Percentiles rank a stretch among this genome's conserved stretches.
Evolutionary conservation across 2,329 filamentous ascomycete genomes (phyloP).

Genomic region (Beauveria sp.): DNA sequence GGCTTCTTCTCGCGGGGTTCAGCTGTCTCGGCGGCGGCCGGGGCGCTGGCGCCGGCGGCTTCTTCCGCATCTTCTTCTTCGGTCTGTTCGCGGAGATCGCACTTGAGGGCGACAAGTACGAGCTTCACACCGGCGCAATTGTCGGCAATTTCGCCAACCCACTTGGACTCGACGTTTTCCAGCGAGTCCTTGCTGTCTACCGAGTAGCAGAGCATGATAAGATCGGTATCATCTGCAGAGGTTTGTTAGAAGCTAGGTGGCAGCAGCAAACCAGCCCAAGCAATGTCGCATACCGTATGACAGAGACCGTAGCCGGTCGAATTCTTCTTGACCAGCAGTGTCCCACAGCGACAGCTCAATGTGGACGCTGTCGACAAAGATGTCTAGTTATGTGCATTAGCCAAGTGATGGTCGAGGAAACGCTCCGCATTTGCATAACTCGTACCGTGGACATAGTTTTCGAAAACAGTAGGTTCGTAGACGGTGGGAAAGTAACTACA

Average conservation of each 20-base stretch:
- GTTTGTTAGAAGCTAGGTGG: not conserved
- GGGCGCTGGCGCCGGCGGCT: conserved; percentile 35
- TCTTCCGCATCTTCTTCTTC: conserved; percentile 63
- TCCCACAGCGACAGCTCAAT: conserved; percentile 98
- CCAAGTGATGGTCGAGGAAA: conserved; percentile 8
- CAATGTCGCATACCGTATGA: conserved; percentile 63
- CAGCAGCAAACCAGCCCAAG: not conserved
- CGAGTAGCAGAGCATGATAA: conserved; percentile 98
- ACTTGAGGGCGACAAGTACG: conserved; percentile 92
- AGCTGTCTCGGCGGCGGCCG: conserved; percentile 17
- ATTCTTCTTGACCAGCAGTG: conserved; percentile 97
- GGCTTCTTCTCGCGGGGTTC: conserved; percentile 53
- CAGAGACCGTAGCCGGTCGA: conserved; percentile 88
- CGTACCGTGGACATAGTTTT: conserved; percentile 96
- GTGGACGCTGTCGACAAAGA: conserved; percentile 95
- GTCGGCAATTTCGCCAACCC: conserved; percentile 95
- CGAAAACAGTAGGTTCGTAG: conserved; percentile 96
- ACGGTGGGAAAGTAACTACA: conserved; percentile 90
- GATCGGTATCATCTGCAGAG: conserved; percentile 69
- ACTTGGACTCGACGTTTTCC: conserved; percentile 98
- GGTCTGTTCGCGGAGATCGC: conserved; percentile 76
- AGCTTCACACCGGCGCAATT: conserved; percentile 95
- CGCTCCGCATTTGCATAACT: not conserved
- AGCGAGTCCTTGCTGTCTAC: conserved; percentile 94
- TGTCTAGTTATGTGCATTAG: conserved; percentile 50